phyloP scores from a whole-genome alignment of 345 rosid genomes.

The Salix caprea region DNA sequence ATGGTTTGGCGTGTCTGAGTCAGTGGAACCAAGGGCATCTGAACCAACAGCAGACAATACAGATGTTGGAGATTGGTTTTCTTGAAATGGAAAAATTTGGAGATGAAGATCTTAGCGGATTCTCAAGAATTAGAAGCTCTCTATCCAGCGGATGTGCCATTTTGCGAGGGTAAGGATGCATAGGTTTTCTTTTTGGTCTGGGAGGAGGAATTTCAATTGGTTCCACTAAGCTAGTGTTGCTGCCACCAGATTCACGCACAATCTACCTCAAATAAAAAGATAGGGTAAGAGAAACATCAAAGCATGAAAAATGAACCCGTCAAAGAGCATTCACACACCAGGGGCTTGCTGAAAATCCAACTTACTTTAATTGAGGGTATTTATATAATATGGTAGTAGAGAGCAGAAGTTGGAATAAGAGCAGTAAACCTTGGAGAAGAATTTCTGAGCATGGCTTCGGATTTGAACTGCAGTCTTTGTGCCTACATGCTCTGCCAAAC shows the following conservation, averaged over 20 bases:
- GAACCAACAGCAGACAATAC: slow-evolving; percentile 41
- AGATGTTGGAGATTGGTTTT: slow-evolving; percentile 24
- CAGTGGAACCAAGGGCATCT: slow-evolving; percentile 43
- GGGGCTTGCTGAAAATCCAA: slow-evolving; percentile 10
- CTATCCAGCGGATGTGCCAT: not conserved
- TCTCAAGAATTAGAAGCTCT: not conserved
- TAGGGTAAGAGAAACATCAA: slow-evolving; percentile 12
- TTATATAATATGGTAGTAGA: slow-evolving; percentile 14
- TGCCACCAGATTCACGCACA: slow-evolving; percentile 24
- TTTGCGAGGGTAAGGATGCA: slow-evolving; percentile 34
- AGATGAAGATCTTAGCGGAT: slow-evolving; percentile 6
- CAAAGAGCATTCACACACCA: not conserved
- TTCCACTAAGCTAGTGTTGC: slow-evolving; percentile 6
- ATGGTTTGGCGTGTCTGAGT: slow-evolving; percentile 37
- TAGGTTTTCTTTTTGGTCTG: slow-evolving; percentile 29
- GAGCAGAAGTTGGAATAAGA: slow-evolving; percentile 24
- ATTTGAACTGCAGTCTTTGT: slow-evolving; percentile 92
- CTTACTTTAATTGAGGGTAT: slow-evolving; percentile 19
- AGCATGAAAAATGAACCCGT: slow-evolving; percentile 20
- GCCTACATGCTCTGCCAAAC: slow-evolving; percentile 67
- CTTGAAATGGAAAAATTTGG: slow-evolving; percentile 11
- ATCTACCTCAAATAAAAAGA: slow-evolving; percentile 14
- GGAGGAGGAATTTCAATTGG: slow-evolving; percentile 31
- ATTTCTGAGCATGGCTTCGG: slow-evolving; percentile 97
- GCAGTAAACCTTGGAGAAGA: slow-evolving; percentile 81